phyloP scores from a whole-genome alignment of 2,329 filamentous ascomycete species.

The Colletotrichum tropicale region DNA sequence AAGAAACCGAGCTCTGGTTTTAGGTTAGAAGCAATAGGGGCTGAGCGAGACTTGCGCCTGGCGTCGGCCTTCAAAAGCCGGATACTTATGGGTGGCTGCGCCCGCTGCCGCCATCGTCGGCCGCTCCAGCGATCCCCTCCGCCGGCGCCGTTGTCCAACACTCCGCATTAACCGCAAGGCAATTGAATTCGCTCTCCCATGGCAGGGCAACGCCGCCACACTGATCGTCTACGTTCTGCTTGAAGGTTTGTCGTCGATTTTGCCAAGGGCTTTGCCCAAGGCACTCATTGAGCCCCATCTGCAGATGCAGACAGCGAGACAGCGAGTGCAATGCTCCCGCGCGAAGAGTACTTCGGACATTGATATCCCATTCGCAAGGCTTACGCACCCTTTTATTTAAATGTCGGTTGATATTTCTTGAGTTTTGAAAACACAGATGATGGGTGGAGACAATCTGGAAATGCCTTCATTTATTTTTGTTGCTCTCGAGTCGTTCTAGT shows the following conservation, averaged over 20 bases:
- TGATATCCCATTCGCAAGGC: neutral
- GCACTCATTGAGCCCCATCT: neutral
- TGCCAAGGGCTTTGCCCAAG: neutral
- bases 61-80: neutral
- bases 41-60: neutral
- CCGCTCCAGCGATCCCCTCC: neutral
- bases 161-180: slow-evolving; percentile 40
- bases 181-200: neutral
- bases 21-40: neutral
- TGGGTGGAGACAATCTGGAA: neutral
- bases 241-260: neutral
- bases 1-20: neutral
- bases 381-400: neutral
- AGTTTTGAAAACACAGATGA: neutral
- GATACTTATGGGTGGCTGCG: neutral
- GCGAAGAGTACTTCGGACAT: neutral
- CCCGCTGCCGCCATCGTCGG: neutral
- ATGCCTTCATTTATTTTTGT: neutral
- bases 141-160: neutral
- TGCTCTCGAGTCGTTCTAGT: neutral
- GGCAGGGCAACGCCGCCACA: neutral
- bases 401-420: neutral
- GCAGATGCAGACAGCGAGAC: neutral
- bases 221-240: neutral
- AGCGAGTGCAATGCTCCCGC: neutral